A percentile compares a stretch with the other conserved stretches of the same genome.
Evolutionary conservation across 139 green algal species (phyloP).

Genomic region (Microglena sp.): DNA sequence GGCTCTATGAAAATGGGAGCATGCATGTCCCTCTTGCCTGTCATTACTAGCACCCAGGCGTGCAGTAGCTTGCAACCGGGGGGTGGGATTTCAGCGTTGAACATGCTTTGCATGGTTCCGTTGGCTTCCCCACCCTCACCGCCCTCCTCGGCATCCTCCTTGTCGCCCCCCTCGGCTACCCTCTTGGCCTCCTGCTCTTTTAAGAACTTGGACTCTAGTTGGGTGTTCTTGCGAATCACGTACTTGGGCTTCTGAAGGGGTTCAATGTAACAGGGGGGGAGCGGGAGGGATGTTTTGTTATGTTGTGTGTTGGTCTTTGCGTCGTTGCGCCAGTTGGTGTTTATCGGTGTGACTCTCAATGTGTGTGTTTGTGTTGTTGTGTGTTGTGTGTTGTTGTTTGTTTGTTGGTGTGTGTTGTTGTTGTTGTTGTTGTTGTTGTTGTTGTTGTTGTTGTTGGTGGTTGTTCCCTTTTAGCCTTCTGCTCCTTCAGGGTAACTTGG

Average conservation of each 20-base stretch:
- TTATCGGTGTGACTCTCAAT: background rate
- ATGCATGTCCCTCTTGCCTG: conserved; percentile 48
- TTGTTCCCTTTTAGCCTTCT: no score
- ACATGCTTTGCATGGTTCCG: background rate
- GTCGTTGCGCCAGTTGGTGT: background rate
- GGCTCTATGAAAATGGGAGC: conserved; percentile 66
- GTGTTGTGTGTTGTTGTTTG: no score
- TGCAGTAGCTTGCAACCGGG: conserved; percentile 44
- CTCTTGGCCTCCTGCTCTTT: conserved; percentile 10
- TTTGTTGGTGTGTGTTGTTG: no score
- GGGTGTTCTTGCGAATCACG: conserved; percentile 8
- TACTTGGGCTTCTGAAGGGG: conserved; percentile 27
- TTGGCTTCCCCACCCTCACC: background rate
- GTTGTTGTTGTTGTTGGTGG: no score
- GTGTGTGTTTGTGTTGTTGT: background rate
- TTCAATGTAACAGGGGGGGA: conserved; percentile 40
- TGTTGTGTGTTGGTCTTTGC: background rate
- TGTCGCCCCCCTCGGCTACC: conserved; percentile 3
- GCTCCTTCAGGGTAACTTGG: no score
- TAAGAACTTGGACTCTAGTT: conserved; percentile 28
- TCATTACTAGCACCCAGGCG: conserved; percentile 70
- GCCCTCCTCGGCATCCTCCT: background rate
- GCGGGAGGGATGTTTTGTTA: background rate
- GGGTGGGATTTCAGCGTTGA: background rate
- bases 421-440: no score